Base-by-base conservation (phyloP, 1,284 basidiomycete species). In the Apiotrichum gamsii region DNA sequence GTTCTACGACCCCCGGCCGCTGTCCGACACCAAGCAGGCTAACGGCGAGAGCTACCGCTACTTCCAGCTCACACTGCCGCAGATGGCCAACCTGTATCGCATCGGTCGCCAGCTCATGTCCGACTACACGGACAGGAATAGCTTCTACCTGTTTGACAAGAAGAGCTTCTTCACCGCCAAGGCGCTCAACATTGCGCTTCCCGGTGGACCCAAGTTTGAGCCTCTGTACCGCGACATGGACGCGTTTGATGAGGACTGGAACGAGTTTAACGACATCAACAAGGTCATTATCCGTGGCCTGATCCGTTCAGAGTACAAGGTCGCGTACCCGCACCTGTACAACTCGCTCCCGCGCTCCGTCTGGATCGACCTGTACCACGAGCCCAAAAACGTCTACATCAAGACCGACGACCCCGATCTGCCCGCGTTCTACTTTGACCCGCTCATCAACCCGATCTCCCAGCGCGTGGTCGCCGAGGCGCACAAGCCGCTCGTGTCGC, bases 241-340 rank as follows among this genome's bases (percentile, higher is more conserved):
- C 64, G 80, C 86, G 10, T 96, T 90, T 62, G 95, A 99, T 65
- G 94, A 98, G 72, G 95, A 99, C 69, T 98, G 95, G 91, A 97
- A 97, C 74, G 94, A 98, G 73, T 98, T 99, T 67, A 98, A 98
- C 70, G 95, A 98, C 69, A 96, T 98, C 73, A 94, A 96, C 77
- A 98, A 99, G 74, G 88, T 98, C 67, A 96, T 98, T 72, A 98
- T 99, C 58, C 90, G 95, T 25, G 93, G 97, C 67, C 90, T 95
- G 70, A 95, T 99, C 56, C 82, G 95, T 43, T 98, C 95, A 3
- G 95, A 99, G 75, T 98, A 99, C 80, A 95, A 94, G 70, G 93
- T 99, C 46, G 94, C 94, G 0, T 99, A 97, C 79, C 95, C 95
- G 20, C 95, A 99, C 66, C 79, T 99, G 3, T 99, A 99, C 78